A percentile compares a stretch with the other conserved stretches of the same genome.
Evolutionary conservation across 768 basidiomycete genomes (phyloP).

Genomic region (Termitomyces sp.): DNA sequence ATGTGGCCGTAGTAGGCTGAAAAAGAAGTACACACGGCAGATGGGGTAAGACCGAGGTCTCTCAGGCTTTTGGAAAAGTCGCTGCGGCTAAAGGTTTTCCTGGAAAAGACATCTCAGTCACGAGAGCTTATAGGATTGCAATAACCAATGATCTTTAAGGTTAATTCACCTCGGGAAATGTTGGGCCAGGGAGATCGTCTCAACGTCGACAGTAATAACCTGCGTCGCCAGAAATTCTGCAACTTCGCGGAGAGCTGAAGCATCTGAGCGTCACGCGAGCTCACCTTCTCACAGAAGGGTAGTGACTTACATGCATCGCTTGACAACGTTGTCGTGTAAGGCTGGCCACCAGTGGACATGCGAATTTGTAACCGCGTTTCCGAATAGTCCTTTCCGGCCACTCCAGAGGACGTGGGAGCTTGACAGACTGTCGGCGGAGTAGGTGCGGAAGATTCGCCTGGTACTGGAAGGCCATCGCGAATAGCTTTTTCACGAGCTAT

Average conservation of each 20-base stretch:
- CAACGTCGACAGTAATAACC: constrained; percentile 60
- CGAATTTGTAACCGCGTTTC: constrained; percentile 91
- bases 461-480: constrained; percentile 61
- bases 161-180: constrained; percentile 76
- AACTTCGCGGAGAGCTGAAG: constrained; percentile 71
- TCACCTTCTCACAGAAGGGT: not conserved
- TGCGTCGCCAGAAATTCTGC: constrained; percentile 86
- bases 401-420: constrained; percentile 30
- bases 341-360: constrained; percentile 73
- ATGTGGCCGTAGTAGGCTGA: not conserved
- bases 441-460: constrained; percentile 25
- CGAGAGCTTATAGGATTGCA: not conserved
- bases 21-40: constrained; percentile 54
- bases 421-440: constrained; percentile 22
- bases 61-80: constrained; percentile 81
- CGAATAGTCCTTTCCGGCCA: constrained; percentile 71
- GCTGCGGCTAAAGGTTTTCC: constrained; percentile 68
- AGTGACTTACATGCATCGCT: constrained; percentile 66
- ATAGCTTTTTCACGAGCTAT: constrained; percentile 88
- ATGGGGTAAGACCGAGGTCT: constrained; percentile 86
- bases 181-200: constrained; percentile 71
- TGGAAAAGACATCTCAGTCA: constrained; percentile 21
- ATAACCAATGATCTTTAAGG: not conserved
- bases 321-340: constrained; percentile 74
- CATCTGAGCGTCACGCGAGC: not conserved